Evolutionary conservation across 129 eudicot genomes (phyloP).

Genomic region (Silybum marianum): DNA sequence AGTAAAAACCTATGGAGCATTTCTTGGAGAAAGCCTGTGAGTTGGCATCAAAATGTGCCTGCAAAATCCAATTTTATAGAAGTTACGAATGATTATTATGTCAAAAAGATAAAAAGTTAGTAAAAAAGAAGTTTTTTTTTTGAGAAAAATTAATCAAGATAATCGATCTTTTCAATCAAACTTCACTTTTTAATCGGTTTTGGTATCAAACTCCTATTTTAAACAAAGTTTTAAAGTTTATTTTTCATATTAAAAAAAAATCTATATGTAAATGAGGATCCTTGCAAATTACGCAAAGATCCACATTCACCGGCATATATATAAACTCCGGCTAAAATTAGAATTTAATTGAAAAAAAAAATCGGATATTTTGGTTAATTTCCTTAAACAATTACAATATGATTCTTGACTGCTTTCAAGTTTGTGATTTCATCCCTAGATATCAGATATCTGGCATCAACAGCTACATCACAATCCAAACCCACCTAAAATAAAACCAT

Average conservation of each 20-base stretch:
- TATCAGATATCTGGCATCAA: slow-evolving; percentile 36
- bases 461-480: slow-evolving; percentile 61
- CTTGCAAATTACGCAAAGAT: too few species aligned
- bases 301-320: too few species aligned
- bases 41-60: slow-evolving; percentile 44
- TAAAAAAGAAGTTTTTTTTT: neutral
- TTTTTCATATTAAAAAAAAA: too few species aligned
- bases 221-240: too few species aligned
- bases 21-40: slow-evolving; percentile 51
- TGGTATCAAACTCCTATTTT: too few species aligned
- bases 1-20: slow-evolving; percentile 44
- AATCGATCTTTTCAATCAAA: too few species aligned
- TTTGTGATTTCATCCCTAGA: slow-evolving; percentile 28
- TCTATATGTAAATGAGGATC: too few species aligned
- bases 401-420: slow-evolving; percentile 27
- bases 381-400: slow-evolving; percentile 20
- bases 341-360: too few species aligned
- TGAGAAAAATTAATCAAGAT: too few species aligned
- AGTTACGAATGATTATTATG: neutral
- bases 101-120: neutral
- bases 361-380: too few species aligned
- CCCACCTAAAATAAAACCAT: slow-evolving; percentile 38
- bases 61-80: slow-evolving; percentile 20
- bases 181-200: too few species aligned
- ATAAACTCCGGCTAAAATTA: too few species aligned